Base-by-base conservation (phyloP, 1,284 basidiomycete species). In the Irpex rosettiformis region DNA sequence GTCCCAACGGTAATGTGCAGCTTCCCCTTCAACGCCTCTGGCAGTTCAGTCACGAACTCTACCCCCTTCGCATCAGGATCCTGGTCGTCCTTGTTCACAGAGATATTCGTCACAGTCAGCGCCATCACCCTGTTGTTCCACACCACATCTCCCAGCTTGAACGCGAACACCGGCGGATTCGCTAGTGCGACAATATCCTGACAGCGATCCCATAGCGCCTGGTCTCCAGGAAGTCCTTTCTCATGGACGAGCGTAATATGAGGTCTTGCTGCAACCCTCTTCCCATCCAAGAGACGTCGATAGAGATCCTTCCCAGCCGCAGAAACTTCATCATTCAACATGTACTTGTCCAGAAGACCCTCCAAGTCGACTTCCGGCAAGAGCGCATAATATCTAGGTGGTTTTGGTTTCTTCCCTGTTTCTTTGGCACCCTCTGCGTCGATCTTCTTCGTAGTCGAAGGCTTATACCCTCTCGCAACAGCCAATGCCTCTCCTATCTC, bases 1-100 rank as follows among this genome's bases (percentile, higher is more conserved):
- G 93, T 96, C 2, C 93, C 97, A 3, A 98, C 85, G 0, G 97
- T 99, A 60, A 99, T 83, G 70, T 99, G 97, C 63, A 96, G 70
- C 61, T 80, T 64, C 10, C 74, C 65, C 59, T 73, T 75, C 10
- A 86, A 66, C 16, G 82, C 30, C 13, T 74, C 68, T 0, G 81
- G 76, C 21, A 95, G 66, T 48, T 62, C 66, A 2, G 71, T 70
- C 21, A 87, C 63, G 52, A 90, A 84, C 37, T 77, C 74, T 13
- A 75, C 67, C 3, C 79, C 81, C 37, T 73, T 72, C 51, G 80
- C 72, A 4, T 71, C 70, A 11, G 77, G 71, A 3, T 65, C 64
- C 33, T 67, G 71, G 1, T 74, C 69, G 29, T 66, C 56, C 27
- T 56, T 71, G 49, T 13, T 21, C 13, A 83, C 73, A 2, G 68